Percentiles rank a stretch among this genome's conserved stretches.
Conservation (phyloP, 345 rosid species). For the Psidium friedrichsthalianum region DNA sequence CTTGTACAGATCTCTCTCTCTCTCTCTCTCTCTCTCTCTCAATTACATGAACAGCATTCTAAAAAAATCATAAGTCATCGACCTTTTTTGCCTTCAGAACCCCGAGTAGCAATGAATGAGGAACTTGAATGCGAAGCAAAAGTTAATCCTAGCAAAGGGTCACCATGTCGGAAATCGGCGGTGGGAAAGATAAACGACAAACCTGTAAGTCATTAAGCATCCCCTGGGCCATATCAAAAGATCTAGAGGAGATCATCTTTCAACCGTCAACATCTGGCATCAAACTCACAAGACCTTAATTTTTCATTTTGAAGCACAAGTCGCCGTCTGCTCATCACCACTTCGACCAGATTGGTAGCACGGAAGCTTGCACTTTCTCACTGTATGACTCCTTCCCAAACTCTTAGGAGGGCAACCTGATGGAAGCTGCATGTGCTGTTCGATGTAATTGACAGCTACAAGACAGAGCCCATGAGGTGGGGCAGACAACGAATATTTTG, state of each 20-base stretch:
- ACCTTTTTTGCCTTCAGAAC: not conserved
- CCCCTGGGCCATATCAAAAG: not conserved
- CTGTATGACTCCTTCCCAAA: constrained; percentile 54
- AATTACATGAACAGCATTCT: not conserved
- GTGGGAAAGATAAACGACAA: not conserved
- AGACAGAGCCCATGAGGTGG: constrained; percentile 88
- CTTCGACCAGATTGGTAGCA: not conserved
- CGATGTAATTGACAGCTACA: constrained; percentile 45
- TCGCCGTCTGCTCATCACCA: not conserved
- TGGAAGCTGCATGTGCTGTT: constrained; percentile 62
- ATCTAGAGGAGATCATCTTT: not conserved
- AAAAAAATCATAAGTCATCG: not conserved
- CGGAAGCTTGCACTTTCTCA: constrained; percentile 72
- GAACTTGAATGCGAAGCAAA: not conserved
- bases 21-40: not conserved
- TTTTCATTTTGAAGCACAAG: not conserved
- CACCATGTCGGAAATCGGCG: not conserved
- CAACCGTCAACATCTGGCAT: not conserved
- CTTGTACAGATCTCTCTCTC: not conserved
- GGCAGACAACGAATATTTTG: constrained; percentile 48
- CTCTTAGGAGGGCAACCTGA: constrained; percentile 44
- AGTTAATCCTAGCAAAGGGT: not conserved
- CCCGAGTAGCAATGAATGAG: not conserved
- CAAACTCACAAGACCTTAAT: not conserved
- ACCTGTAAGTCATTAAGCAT: not conserved